phyloP scores from a whole-genome alignment of 1,139 yeast species.

The Ashbya aceris region DNA sequence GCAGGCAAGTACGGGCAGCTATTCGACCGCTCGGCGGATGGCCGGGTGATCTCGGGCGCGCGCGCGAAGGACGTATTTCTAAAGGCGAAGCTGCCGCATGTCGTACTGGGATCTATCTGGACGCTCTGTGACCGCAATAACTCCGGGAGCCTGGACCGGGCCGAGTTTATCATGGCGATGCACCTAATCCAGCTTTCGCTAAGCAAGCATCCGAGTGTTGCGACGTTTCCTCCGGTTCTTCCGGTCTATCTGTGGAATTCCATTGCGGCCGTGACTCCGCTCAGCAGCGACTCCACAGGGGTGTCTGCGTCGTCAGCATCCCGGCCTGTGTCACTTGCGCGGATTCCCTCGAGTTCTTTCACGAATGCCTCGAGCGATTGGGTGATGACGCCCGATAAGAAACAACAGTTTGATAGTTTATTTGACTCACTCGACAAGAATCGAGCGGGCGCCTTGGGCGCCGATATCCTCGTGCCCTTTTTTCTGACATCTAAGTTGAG shows the following conservation, averaged over 20 bases:
- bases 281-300: conserved; percentile 30
- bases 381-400: conserved; percentile 60
- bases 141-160: conserved; percentile 58
- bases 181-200: conserved; percentile 79
- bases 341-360: conserved; percentile 35
- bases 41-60: conserved; percentile 53
- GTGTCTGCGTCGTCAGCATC: conserved; percentile 23
- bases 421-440: conserved; percentile 69
- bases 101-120: conserved; percentile 82
- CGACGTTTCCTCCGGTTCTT: conserved; percentile 57
- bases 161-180: conserved; percentile 89
- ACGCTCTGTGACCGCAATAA: conserved; percentile 69
- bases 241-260: conserved; percentile 64
- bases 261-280: conserved; percentile 25
- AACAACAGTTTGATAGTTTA: conserved; percentile 67
- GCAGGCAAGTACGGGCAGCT: conserved; percentile 62
- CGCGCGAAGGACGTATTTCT: conserved; percentile 77
- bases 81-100: conserved; percentile 76
- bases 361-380: conserved; percentile 56
- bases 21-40: conserved; percentile 53
- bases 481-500: conserved; percentile 79
- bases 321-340: conserved; percentile 21
- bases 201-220: conserved; percentile 55
- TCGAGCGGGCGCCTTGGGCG: conserved; percentile 54
- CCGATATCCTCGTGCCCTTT: conserved; percentile 79